Evolutionary conservation across 495 filamentous ascomycete genomes (phyloP), one percentile per base, ranked within the genome.

Genomic region (Extremus antarcticus): DNA sequence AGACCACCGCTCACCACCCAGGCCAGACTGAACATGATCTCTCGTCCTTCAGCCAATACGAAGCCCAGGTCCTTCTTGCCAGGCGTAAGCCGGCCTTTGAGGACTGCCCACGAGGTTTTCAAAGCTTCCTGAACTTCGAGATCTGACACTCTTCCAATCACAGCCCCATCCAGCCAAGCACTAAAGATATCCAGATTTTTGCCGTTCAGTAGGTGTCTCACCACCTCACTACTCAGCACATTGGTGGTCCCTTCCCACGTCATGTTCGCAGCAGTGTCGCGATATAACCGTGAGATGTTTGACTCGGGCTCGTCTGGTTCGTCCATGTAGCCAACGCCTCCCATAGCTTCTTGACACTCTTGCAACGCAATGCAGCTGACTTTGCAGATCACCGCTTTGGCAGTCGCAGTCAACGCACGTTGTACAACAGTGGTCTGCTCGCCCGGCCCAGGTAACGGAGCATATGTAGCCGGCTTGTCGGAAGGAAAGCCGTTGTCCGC

Each of bases 231-330:
- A 4, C 76, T 76, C 21, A 89, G 63, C 1, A 88, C 80, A 59
- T 87, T 82, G 9, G 82, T 86, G 1, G 86, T 88, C 3, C 85
- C 85, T 63, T 88, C 86, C 83, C 85, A 88, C 1, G 87, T 87
- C 23, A 76, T 74, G 29, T 82, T 73, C 1, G 86, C 82, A 3
- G 76, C 71, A 0, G 75, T 79, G 61, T 88, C 85, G 7, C 86
- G 73, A 56, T 81, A 76, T 9, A 88, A 68, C 10, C 85, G 69
- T 8, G 82, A 73, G 21, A 88, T 69, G 53, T 87, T 89, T 50
- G 83, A 66, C 35, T 79, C 77, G 17, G 75, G 74, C 65, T 85
- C 71, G 48, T 75, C 73, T 59, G 81, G 79, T 56, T 87, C 78
- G 25, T 58, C 55, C 50, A 87, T 78, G 57, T 86, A 88, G 3